Evolutionary conservation across 139 green algal genomes (phyloP).

Genomic region (Picochlorum sp.): DNA sequence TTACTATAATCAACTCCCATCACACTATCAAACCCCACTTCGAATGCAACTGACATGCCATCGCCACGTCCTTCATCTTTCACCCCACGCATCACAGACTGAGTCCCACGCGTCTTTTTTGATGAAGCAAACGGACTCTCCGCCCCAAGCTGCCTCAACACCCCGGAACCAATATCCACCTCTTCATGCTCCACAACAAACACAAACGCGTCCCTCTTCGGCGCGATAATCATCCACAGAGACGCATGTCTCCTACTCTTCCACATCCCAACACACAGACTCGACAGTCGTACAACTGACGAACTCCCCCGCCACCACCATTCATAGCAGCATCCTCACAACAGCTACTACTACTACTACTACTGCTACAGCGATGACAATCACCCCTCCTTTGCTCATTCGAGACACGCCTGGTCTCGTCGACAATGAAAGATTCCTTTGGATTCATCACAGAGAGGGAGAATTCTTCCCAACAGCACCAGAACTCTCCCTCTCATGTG

Average conservation of each 20-base stretch:
- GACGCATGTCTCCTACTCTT: not conserved
- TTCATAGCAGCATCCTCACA: not conserved
- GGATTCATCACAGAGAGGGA: too few species aligned
- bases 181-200: constrained; percentile 5
- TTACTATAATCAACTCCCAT: constrained; percentile 44
- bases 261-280: constrained; percentile 16
- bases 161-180: not conserved
- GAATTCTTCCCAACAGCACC: too few species aligned
- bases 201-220: not conserved
- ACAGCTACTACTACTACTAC: too few species aligned
- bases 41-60: constrained; percentile 27
- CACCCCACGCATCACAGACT: too few species aligned
- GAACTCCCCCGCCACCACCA: not conserved
- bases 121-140: constrained; percentile 27
- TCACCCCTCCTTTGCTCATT: too few species aligned
- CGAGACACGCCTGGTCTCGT: too few species aligned
- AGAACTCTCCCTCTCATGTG: too few species aligned
- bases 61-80: too few species aligned
- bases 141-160: constrained; percentile 19
- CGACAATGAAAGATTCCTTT: too few species aligned
- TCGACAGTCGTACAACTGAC: not conserved
- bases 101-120: constrained; percentile 12
- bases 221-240: constrained; percentile 2
- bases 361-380: too few species aligned
- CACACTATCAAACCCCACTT: constrained; percentile 23